Evolutionary conservation across 1,284 basidiomycete genomes (phyloP), one percentile per base, ranked within the genome.

Genomic region (Boletellus deceptivus): DNA sequence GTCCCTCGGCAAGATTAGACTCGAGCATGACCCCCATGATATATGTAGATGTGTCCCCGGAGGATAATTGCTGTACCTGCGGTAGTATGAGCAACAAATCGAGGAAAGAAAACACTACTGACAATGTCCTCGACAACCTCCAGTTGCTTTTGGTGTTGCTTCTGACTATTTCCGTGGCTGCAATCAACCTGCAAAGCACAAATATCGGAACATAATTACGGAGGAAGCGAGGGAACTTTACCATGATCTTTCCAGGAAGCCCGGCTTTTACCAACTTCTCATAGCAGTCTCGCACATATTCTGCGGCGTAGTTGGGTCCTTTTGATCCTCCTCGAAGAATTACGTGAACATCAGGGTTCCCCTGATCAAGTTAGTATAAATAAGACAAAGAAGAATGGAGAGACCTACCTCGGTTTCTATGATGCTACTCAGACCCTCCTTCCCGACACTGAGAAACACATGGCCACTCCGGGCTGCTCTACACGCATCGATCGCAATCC

Each of bases 11-110:
- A 52, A 98, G 78, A 70, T 99, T 96, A 43, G 89, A 92, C 72
- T 99, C 97, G 55, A 98, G 80, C 97, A 99, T 99, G 54, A 97
- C 93, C 53, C 96, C 96, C 80, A 97, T 89, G 59, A 99, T 93
- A 65, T 83, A 80, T 20, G 77, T 67, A 2, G 83, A 77, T 1
- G 91, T 93, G 48, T 91, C 85, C 34, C 76, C 75, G 3, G 77
- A 79, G 55, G 86, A 78, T 18, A 92, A 72, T 75, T 93, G 89
- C 39, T 73, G 72, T 20, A 87, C 83, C 87, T 90, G 56, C 43
- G n/a, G 25, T 16, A 45, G n/a, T 8, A 45, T 2, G 39, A 20
- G 22, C 39, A 37, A 36, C 52, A 11, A 54, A 49, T 37, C 6
- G 1, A 11, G 18, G 13, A 4, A 38, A 45, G 16, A 41, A 16